These are phyloP conservation scores for Cryptococcus maquisensis DNA, from an alignment of 1,284 basidiomycete species.

Conservation along the genomic window DNA sequence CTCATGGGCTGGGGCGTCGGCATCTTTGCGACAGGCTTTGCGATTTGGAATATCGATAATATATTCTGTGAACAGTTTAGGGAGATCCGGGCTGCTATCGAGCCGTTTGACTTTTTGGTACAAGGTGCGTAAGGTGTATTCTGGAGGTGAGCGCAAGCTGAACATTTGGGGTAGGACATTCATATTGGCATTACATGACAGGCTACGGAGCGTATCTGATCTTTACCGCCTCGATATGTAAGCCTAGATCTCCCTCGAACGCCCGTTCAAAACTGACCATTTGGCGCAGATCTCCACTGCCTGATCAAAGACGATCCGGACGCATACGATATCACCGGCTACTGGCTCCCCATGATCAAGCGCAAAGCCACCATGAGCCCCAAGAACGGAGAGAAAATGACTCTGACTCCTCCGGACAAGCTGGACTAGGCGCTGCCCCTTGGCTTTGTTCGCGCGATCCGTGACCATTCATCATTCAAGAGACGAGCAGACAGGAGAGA, in stretches of 20 bases:
- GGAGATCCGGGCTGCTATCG: slow-evolving; percentile 20
- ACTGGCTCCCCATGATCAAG: background rate
- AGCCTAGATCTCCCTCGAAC: too few species aligned
- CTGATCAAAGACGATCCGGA: slow-evolving; percentile 8
- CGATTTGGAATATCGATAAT: slow-evolving; percentile 56
- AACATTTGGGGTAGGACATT: slow-evolving; percentile 37
- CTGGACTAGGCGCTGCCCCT: slow-evolving; percentile 4
- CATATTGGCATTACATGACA: slow-evolving; percentile 55
- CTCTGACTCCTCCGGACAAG: background rate
- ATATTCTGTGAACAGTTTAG: slow-evolving; percentile 49
- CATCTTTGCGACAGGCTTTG: slow-evolving; percentile 50
- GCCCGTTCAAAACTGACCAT: background rate
- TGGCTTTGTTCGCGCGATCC: too few species aligned
- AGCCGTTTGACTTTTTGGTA: slow-evolving; percentile 33
- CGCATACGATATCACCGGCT: slow-evolving; percentile 5
- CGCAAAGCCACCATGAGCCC: too few species aligned
- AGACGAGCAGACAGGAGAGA: too few species aligned
- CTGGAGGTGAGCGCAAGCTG: background rate
- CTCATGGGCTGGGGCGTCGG: slow-evolving; percentile 33
- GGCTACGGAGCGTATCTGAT: slow-evolving; percentile 51
- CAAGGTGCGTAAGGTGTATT: slow-evolving; percentile 30
- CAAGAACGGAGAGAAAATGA: too few species aligned
- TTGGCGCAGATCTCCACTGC: slow-evolving; percentile 10
- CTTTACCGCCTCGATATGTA: slow-evolving; percentile 46
- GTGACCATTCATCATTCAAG: too few species aligned